Evolutionary conservation across 2,329 filamentous ascomycete species (phyloP).

Genomic region (Neonectria hederae): DNA sequence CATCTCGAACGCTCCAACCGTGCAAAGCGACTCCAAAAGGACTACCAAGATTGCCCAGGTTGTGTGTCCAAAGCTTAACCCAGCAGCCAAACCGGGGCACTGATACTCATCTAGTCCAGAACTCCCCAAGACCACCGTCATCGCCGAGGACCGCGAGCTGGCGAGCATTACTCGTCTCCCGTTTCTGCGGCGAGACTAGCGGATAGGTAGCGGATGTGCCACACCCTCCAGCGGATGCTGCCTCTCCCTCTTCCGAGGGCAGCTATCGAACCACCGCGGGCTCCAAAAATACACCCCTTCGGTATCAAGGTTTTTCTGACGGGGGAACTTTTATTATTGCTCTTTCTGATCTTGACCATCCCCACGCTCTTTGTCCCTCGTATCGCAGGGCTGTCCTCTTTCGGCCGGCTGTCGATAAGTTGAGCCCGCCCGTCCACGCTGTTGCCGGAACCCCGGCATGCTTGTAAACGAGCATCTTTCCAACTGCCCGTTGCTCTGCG

Average conservation of each 20-base stretch:
- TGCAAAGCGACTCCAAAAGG: background rate
- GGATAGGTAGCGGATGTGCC: conserved; percentile 3
- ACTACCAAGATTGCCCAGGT: background rate
- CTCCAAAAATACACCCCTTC: conserved; percentile 12
- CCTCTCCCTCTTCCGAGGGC: background rate
- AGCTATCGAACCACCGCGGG: conserved; percentile 12
- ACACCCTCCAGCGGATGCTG: background rate
- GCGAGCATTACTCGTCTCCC: background rate
- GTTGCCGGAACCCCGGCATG: no score
- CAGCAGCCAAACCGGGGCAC: background rate
- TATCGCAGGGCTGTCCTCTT: background rate
- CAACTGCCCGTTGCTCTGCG: background rate
- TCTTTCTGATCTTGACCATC: background rate
- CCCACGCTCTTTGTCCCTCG: background rate
- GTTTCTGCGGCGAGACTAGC: conserved; percentile 6
- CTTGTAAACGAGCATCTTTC: no score
- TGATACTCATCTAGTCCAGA: background rate
- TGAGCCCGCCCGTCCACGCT: background rate
- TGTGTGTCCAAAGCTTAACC: background rate
- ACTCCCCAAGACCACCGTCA: background rate
- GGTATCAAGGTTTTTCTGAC: conserved; percentile 11
- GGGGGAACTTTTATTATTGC: background rate
- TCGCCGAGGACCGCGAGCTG: background rate
- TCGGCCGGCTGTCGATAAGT: background rate
- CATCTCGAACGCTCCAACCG: background rate